A percentile compares a stretch with the other conserved stretches of the same genome.
These are phyloP conservation scores for Cutaneotrichosporon curvatum DNA, from an alignment of 1,284 basidiomycete genomes.

Conservation along the genomic window DNA sequence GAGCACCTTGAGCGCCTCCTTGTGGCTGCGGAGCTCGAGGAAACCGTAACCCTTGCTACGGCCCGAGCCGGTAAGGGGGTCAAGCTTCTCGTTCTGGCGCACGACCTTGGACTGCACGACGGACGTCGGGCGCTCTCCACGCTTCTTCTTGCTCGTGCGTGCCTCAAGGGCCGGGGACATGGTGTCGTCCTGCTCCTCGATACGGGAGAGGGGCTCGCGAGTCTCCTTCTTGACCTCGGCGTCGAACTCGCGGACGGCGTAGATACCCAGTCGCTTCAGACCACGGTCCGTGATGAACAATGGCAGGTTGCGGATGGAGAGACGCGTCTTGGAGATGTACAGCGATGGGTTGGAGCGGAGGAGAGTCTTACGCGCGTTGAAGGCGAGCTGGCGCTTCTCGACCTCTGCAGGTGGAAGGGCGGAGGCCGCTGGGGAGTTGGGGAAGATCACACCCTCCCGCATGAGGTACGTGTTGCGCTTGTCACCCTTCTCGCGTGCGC, in stretches of 20 bases:
- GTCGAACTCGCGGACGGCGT: slow-evolving; percentile 73
- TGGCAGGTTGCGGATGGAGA: slow-evolving; percentile 88
- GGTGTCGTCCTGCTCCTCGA: slow-evolving; percentile 59
- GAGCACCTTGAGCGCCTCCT: slow-evolving; percentile 82
- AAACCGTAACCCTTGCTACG: slow-evolving; percentile 93
- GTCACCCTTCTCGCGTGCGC: slow-evolving; percentile 78
- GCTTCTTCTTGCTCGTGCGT: slow-evolving; percentile 42
- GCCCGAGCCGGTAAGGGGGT: slow-evolving; percentile 76
- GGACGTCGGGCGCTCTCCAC: slow-evolving; percentile 54
- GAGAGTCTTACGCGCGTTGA: slow-evolving; percentile 69
- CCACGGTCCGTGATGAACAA: slow-evolving; percentile 81
- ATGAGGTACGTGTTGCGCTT: slow-evolving; percentile 94
- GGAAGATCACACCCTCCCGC: slow-evolving; percentile 89
- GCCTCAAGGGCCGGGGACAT: slow-evolving; percentile 44
- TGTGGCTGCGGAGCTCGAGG: slow-evolving; percentile 78
- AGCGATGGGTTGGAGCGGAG: slow-evolving; percentile 86
- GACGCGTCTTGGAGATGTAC: slow-evolving; percentile 87
- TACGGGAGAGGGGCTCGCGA: slow-evolving; percentile 59
- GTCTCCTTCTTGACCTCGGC: slow-evolving; percentile 63
- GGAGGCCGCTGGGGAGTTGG: slow-evolving; percentile 70
- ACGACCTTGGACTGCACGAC: slow-evolving; percentile 81
- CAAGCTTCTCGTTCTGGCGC: slow-evolving; percentile 69
- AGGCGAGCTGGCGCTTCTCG: slow-evolving; percentile 73
- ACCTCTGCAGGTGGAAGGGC: slow-evolving; percentile 64
- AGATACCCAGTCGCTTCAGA: slow-evolving; percentile 77